Evolutionary conservation across 164 flowering plant species (phyloP).

Genomic region (Nymphaea colorata): DNA sequence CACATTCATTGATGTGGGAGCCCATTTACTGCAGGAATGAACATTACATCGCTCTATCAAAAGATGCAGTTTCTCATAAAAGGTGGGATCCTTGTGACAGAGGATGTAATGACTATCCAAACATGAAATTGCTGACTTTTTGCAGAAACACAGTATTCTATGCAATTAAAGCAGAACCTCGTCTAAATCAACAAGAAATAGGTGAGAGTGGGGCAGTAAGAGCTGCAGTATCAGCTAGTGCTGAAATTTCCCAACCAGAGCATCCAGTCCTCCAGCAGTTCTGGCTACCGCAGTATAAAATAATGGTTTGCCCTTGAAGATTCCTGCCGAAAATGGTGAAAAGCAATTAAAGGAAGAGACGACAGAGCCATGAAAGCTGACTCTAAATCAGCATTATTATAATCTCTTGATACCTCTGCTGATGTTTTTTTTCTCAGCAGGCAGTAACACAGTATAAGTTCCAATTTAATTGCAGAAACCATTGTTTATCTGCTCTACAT

Average conservation of each 20-base stretch:
- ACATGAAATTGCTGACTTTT: background rate
- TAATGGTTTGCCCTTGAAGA: background rate
- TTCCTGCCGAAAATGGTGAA: background rate
- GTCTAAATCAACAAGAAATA: background rate
- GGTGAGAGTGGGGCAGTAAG: background rate
- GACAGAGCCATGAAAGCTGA: background rate
- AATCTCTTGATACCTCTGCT: background rate
- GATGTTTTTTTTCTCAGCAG: background rate
- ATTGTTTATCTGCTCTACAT: too few relatives aligned
- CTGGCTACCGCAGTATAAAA: background rate
- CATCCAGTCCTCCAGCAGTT: background rate
- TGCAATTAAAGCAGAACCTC: background rate
- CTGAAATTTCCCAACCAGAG: background rate
- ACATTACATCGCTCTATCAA: too few relatives aligned
- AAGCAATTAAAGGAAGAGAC: background rate
- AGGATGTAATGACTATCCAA: background rate
- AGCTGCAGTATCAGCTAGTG: background rate
- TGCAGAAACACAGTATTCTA: background rate
- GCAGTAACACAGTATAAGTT: background rate
- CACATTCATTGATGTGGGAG: background rate
- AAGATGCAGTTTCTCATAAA: too few relatives aligned
- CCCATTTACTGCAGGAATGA: too few relatives aligned
- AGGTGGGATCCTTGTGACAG: background rate
- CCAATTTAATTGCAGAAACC: too few relatives aligned
- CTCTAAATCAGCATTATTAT: background rate